Percentiles rank a stretch among this genome's conserved stretches.
Evolutionary conservation across 192 early-diverging fungal species (phyloP).

Genomic region (Coemansia sp.): DNA sequence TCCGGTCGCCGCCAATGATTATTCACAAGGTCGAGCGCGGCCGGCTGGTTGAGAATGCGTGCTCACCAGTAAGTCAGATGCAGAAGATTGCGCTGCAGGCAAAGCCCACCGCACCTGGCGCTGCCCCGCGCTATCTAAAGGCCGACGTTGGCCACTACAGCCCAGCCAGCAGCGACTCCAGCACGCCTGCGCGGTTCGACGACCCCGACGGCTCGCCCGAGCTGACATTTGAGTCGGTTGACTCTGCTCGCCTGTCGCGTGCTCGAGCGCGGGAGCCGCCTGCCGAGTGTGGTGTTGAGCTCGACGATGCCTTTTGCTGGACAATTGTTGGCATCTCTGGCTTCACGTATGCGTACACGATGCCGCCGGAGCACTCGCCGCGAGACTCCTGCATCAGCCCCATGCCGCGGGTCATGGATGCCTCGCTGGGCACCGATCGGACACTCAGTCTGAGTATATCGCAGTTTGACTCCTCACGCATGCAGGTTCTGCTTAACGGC

Average conservation of each 20-base stretch:
- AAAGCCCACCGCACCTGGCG: constrained; percentile 25
- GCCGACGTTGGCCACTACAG: constrained; percentile 46
- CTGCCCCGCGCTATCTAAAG: constrained; percentile 29
- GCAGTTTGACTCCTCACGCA: constrained; percentile 15
- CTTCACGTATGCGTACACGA: constrained; percentile 45
- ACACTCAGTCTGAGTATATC: constrained; percentile 14
- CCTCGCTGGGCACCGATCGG: constrained; percentile 1
- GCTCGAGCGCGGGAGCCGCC: constrained; percentile 17
- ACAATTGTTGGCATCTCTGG: constrained; percentile 78
- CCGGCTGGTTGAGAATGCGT: constrained; percentile 60
- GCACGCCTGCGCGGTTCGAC: constrained; percentile 25
- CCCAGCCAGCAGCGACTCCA: constrained; percentile 11
- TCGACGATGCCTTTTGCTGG: constrained; percentile 83
- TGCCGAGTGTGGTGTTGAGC: constrained; percentile 34
- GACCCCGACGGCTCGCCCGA: constrained; percentile 50
- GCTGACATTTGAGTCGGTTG: constrained; percentile 49
- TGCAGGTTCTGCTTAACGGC: constrained; percentile 29
- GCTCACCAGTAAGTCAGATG: constrained; percentile 79
- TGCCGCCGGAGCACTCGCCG: constrained; percentile 19
- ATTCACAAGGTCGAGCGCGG: constrained; percentile 81
- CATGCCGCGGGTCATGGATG: constrained; percentile 24
- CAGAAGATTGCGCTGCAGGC: constrained; percentile 73
- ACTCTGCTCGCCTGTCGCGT: constrained; percentile 16
- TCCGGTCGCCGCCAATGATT: constrained; percentile 67
- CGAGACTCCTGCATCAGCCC: constrained; percentile 16